A percentile compares a stretch with the other conserved stretches of the same genome.
Conservation (phyloP, 768 basidiomycete genomes). For the Amanita molliuscula region DNA sequence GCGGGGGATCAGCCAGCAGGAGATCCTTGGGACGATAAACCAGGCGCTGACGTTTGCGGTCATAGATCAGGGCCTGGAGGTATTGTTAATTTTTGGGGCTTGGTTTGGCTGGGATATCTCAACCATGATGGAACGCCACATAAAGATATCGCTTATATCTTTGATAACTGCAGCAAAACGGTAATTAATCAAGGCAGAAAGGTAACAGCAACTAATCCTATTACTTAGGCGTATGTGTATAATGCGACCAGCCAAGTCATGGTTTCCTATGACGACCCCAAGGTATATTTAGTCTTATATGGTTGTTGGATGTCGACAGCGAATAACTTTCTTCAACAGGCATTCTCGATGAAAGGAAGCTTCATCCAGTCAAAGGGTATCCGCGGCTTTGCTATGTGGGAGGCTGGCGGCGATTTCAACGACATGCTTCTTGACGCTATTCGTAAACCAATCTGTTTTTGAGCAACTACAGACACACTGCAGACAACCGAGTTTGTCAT, state of each 20-base stretch:
- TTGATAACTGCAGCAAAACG: conserved; percentile 63
- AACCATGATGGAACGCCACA: conserved; percentile 35
- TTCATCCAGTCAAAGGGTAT: conserved; percentile 44
- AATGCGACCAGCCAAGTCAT: conserved; percentile 29
- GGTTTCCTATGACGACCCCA: conserved; percentile 38
- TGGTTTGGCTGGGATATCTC: conserved; percentile 49
- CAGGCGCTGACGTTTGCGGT: conserved; percentile 50
- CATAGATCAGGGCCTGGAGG: conserved; percentile 37
- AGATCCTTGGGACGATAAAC: conserved; percentile 51
- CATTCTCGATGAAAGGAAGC: conserved; percentile 40
- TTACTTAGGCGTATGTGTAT: conserved; percentile 32
- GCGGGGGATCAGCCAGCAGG: conserved; percentile 37
- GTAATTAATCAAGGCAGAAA: conserved; percentile 22
- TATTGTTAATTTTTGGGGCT: conserved; percentile 52
- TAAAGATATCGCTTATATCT: conserved; percentile 38
- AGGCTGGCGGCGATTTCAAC: conserved; percentile 55
- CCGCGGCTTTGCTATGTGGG: conserved; percentile 64
- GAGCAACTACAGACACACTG: neutral
- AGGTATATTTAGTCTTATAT: conserved; percentile 17
- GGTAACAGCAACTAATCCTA: neutral
- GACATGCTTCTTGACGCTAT: conserved; percentile 35
- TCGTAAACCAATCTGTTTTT: conserved; percentile 18
- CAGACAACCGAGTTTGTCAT: too few relatives aligned
- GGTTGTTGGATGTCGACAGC: neutral
- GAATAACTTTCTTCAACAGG: conserved; percentile 13